Percentiles rank a stretch among this genome's conserved stretches.
Evolutionary conservation across 805 yeast species (phyloP).

Genomic region (Wickerhamiella azyma): DNA sequence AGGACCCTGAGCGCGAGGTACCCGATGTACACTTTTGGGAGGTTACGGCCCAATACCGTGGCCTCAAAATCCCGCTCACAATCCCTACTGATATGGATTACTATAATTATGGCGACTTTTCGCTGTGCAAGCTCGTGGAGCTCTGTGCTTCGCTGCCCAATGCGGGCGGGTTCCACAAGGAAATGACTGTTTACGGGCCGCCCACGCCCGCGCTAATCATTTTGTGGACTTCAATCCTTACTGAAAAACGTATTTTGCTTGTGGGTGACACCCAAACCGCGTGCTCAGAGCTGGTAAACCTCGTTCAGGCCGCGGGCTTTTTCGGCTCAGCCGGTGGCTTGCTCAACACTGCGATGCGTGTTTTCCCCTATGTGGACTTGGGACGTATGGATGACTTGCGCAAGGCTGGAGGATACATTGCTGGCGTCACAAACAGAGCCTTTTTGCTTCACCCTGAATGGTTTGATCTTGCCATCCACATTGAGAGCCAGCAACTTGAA

Average conservation of each 20-base stretch:
- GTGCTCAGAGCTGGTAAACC: slow-evolving; percentile 38
- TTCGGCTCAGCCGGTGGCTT: slow-evolving; percentile 42
- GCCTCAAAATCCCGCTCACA: slow-evolving; percentile 22
- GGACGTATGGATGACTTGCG: slow-evolving; percentile 39
- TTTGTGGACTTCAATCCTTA: slow-evolving; percentile 38
- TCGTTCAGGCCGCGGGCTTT: slow-evolving; percentile 35
- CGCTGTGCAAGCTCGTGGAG: slow-evolving; percentile 13
- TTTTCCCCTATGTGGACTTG: slow-evolving; percentile 45
- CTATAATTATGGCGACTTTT: slow-evolving; percentile 25
- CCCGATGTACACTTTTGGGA: slow-evolving; percentile 25
- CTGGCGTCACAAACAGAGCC: slow-evolving; percentile 50
- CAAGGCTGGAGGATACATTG: slow-evolving; percentile 37
- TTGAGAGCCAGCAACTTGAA: slow-evolving; percentile 31
- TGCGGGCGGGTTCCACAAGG: slow-evolving; percentile 21
- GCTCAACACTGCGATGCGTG: slow-evolving; percentile 34
- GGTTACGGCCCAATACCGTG: slow-evolving; percentile 19
- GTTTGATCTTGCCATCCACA: slow-evolving; percentile 44
- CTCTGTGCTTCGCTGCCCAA: slow-evolving; percentile 21
- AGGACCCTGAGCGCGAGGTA: not conserved
- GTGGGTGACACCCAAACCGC: slow-evolving; percentile 36
- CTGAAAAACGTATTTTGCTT: slow-evolving; percentile 38
- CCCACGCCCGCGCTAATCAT: slow-evolving; percentile 42
- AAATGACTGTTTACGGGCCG: slow-evolving; percentile 39
- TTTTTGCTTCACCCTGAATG: slow-evolving; percentile 39
- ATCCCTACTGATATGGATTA: slow-evolving; percentile 23